These are phyloP conservation scores for Pistacia vera DNA, from an alignment of 345 rosid genomes.

Conservation along the genomic window DNA sequence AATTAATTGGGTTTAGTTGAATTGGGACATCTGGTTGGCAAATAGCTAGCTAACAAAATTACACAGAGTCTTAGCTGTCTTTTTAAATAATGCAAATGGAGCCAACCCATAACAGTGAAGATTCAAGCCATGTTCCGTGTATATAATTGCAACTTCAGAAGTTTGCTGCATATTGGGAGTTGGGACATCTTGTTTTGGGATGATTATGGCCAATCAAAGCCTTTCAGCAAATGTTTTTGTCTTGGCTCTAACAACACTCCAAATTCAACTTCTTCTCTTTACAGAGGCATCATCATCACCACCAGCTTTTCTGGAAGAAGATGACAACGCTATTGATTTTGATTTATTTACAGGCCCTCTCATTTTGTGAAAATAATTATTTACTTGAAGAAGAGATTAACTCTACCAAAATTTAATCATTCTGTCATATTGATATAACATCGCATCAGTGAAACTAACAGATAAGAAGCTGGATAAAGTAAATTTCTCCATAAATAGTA, in stretches of 20 bases:
- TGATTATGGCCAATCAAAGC: neutral
- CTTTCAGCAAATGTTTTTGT: neutral
- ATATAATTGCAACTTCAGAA: neutral
- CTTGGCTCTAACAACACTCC: neutral
- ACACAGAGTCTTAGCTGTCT: constrained; percentile 4
- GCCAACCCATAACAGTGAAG: neutral
- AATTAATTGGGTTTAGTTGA: constrained; percentile 4
- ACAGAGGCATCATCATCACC: no score
- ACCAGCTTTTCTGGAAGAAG: no score
- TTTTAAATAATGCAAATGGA: neutral
- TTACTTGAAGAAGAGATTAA: no score
- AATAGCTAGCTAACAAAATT: neutral
- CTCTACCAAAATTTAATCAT: no score
- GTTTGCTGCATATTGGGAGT: neutral
- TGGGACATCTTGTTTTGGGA: neutral
- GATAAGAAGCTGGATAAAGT: no score
- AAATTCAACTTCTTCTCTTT: neutral
- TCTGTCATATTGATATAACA: no score
- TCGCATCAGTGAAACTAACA: no score
- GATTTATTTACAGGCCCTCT: no score
- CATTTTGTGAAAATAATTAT: no score
- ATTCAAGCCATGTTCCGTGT: neutral
- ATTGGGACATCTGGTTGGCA: neutral
- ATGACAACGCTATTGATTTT: no score
- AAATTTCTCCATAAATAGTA: no score